phyloP scores from a whole-genome alignment of 306 rosid species.

The Fagus sylvatica region DNA sequence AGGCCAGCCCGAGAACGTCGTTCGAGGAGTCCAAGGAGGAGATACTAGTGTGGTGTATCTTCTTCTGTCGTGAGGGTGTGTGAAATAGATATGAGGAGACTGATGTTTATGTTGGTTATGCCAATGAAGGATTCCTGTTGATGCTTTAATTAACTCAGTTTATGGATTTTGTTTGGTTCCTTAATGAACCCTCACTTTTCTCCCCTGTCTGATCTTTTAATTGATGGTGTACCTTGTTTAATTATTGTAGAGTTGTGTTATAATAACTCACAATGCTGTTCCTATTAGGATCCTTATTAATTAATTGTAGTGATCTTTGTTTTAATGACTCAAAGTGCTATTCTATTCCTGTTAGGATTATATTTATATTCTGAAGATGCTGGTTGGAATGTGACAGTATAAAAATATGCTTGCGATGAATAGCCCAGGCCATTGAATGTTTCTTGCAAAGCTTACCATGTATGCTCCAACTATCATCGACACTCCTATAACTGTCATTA shows the following conservation, averaged over 20 bases:
- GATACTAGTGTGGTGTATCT: constrained; percentile 46
- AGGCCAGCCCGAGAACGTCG: constrained; percentile 83
- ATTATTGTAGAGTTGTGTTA: constrained; percentile 1
- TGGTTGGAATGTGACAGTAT: background rate
- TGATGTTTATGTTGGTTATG: constrained; percentile 3
- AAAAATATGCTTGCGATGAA: background rate
- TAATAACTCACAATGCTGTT: constrained; percentile 6
- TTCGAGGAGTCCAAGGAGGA: constrained; percentile 94
- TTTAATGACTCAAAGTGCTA: background rate
- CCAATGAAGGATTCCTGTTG: constrained; percentile 10
- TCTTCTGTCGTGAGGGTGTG: constrained; percentile 13
- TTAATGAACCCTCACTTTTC: background rate
- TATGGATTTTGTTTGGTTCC: constrained; percentile 19
- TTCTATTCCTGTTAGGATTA: background rate
- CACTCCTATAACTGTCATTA: no score
- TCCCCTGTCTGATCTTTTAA: constrained; percentile 1
- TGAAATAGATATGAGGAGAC: constrained; percentile 25
- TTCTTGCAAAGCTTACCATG: no score
- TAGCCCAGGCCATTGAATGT: no score
- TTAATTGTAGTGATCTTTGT: background rate
- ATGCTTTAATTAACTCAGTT: constrained; percentile 12
- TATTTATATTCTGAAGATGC: background rate
- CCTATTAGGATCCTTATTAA: background rate
- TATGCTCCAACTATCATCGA: no score
- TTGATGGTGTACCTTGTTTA: constrained; percentile 10